Conservation (phyloP, 176 grass and related monocot genomes). For the Ensete ventricosum region DNA sequence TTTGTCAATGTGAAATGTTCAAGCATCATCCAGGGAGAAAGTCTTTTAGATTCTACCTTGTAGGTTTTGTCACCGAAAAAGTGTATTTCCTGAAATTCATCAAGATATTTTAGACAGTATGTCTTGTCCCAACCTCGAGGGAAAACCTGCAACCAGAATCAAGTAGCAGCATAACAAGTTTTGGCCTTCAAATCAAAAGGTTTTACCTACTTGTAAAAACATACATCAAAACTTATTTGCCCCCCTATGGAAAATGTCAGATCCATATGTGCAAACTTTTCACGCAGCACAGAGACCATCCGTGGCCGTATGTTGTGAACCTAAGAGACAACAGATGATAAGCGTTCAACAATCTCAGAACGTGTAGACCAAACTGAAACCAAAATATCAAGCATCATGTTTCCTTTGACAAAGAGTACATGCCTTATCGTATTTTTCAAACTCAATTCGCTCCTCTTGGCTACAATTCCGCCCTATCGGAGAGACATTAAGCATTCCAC, state of each 20-base stretch:
- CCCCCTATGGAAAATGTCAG: slow-evolving; percentile 92
- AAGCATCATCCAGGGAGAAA: neutral
- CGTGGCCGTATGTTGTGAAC: slow-evolving; percentile 71
- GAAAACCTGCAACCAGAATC: slow-evolving; percentile 43
- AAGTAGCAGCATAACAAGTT: neutral
- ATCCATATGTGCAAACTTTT: slow-evolving; percentile 85
- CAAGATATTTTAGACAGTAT: slow-evolving; percentile 84
- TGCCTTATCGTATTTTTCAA: slow-evolving; percentile 92
- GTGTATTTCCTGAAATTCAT: slow-evolving; percentile 93
- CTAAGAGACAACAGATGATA: slow-evolving; percentile 23
- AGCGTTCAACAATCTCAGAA: neutral
- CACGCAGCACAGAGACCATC: slow-evolving; percentile 82
- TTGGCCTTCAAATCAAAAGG: neutral
- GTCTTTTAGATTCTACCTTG: slow-evolving; percentile 38
- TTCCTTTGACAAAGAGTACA: neutral
- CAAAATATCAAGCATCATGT: neutral
- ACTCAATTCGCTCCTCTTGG: slow-evolving; percentile 90
- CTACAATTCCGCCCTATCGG: slow-evolving; percentile 94
- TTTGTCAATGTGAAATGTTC: neutral
- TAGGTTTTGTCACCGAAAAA: slow-evolving; percentile 99
- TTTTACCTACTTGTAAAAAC: slow-evolving; percentile 1
- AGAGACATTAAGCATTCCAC: slow-evolving; percentile 93
- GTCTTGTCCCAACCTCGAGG: slow-evolving; percentile 96
- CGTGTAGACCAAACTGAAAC: neutral
- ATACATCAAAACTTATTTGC: slow-evolving; percentile 97